These are phyloP conservation scores for Cryptosporidium xiaoi DNA, from an alignment of 169 alveolate species.

Conservation along the genomic window DNA sequence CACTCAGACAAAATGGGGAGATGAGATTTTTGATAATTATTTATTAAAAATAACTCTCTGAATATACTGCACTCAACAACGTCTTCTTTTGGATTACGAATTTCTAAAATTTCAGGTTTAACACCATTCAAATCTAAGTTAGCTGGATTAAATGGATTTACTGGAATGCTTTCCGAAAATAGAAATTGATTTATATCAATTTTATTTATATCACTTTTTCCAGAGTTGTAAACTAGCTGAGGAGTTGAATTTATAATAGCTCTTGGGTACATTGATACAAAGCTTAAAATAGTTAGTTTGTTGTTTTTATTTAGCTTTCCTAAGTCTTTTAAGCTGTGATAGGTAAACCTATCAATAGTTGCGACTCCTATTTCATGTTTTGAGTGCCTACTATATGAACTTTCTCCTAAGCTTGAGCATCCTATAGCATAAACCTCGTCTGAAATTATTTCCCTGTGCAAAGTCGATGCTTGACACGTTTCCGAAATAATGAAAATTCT, in stretches of 20 bases:
- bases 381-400: slow-evolving; percentile 55
- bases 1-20: slow-evolving; percentile 5
- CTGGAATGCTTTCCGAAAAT: slow-evolving; percentile 9
- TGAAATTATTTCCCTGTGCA: slow-evolving; percentile 80
- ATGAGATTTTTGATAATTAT: neutral
- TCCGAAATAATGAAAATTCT: slow-evolving; percentile 83
- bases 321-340: slow-evolving; percentile 26
- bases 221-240: slow-evolving; percentile 22
- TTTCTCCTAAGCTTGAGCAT: slow-evolving; percentile 53
- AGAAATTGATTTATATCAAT: slow-evolving; percentile 25
- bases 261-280: slow-evolving; percentile 3
- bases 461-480: slow-evolving; percentile 86
- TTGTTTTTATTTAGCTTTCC: neutral
- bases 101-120: neutral
- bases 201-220: slow-evolving; percentile 34
- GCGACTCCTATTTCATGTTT: slow-evolving; percentile 60
- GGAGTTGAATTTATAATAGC: slow-evolving; percentile 28
- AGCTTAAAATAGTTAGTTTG: slow-evolving; percentile 17
- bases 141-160: neutral
- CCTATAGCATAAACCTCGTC: slow-evolving; percentile 77
- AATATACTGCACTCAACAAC: neutral
- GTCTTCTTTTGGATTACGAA: neutral
- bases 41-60: neutral
- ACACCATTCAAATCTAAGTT: neutral
- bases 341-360: slow-evolving; percentile 61